These are phyloP conservation scores for Breynia disticha DNA, from an alignment of 441 rosid genomes.

Conservation along the genomic window DNA sequence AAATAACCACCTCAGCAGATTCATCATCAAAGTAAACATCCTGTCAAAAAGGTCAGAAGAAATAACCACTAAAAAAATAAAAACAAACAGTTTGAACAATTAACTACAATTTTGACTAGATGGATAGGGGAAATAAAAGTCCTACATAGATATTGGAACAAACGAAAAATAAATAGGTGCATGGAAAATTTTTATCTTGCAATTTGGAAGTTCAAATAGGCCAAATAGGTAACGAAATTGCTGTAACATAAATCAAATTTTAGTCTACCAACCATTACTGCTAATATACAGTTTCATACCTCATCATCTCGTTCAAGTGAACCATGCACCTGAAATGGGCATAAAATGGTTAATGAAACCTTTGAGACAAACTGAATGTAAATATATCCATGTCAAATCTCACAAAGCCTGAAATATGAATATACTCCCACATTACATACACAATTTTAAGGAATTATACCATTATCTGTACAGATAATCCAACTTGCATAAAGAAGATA, in stretches of 20 bases:
- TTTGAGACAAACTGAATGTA: too few relatives aligned
- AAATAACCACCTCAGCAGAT: slow-evolving; percentile 97
- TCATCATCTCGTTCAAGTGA: slow-evolving; percentile 87
- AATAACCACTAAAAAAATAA: not conserved
- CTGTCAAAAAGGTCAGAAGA: slow-evolving; percentile 28
- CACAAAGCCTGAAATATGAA: too few relatives aligned
- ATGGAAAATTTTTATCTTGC: too few relatives aligned
- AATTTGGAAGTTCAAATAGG: not conserved
- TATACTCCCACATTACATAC: too few relatives aligned
- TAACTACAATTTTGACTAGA: not conserved
- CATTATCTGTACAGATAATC: too few relatives aligned
- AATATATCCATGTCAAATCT: too few relatives aligned
- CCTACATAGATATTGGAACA: too few relatives aligned
- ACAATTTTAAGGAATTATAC: too few relatives aligned
- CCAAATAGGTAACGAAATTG: not conserved
- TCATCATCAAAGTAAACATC: slow-evolving; percentile 99
- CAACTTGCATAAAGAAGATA: too few relatives aligned
- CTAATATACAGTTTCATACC: slow-evolving; percentile 36
- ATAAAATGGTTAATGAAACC: not conserved
- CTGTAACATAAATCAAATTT: not conserved
- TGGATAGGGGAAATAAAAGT: too few relatives aligned
- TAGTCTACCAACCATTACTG: not conserved
- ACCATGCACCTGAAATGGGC: slow-evolving; percentile 55
- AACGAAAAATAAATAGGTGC: too few relatives aligned
- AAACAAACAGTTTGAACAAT: not conserved